A percentile compares a stretch with the other conserved stretches of the same genome.
phyloP scores from a whole-genome alignment of 2,329 filamentous ascomycete genomes.

The Didymella sp. region DNA sequence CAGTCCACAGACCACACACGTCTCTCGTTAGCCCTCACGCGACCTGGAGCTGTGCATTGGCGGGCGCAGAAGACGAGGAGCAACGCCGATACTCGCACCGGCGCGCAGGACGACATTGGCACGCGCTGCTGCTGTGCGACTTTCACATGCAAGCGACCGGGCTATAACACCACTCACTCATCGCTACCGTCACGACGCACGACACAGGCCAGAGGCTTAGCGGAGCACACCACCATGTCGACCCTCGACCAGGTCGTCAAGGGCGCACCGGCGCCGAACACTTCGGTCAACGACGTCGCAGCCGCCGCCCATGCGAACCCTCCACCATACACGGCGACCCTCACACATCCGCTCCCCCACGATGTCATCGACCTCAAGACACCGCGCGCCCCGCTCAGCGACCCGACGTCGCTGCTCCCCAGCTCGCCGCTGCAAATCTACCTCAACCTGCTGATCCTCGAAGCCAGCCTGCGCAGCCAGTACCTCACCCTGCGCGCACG shows the following conservation, averaged over 20 bases:
- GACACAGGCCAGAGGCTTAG: not conserved
- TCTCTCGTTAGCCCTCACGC: conserved; percentile 7
- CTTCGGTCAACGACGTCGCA: conserved; percentile 53
- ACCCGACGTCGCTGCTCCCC: conserved; percentile 82
- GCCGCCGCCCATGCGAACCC: conserved; percentile 36
- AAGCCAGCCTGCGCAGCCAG: conserved; percentile 89
- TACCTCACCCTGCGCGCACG: conserved; percentile 90
- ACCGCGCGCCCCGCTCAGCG: conserved; percentile 56
- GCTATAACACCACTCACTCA: too few relatives aligned
- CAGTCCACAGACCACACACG: conserved; percentile 2
- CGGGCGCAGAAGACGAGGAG: conserved; percentile 3
- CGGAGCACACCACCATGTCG: conserved; percentile 2
- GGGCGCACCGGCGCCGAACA: conserved; percentile 74
- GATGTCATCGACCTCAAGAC: conserved; percentile 47
- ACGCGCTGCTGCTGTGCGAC: conserved; percentile 12
- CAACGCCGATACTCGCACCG: conserved; percentile 1
- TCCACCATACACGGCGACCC: conserved; percentile 16
- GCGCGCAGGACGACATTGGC: conserved; percentile 5
- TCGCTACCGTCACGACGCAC: not conserved
- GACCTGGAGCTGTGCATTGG: conserved; percentile 14
- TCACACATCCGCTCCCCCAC: conserved; percentile 23
- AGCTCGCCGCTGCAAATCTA: conserved; percentile 96
- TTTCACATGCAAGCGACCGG: conserved; percentile 13
- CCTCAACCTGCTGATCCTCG: conserved; percentile 95
- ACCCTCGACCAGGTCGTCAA: conserved; percentile 90